Base-by-base conservation (phyloP, 192 early-diverging fungal genomes). In the Borealophlyctis nickersoniae region DNA sequence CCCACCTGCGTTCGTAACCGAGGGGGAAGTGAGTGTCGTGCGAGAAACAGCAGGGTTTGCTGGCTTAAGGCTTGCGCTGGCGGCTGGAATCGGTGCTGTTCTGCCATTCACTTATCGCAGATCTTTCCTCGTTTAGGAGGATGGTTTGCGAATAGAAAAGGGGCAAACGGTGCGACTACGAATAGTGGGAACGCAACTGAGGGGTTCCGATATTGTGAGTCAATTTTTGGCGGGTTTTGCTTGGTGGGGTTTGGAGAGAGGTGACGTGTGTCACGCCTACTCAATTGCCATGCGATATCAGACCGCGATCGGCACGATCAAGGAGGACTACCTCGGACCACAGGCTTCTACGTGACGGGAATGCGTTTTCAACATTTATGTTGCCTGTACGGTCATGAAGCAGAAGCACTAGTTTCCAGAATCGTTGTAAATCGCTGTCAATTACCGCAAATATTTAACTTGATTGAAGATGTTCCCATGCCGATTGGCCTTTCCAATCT, bases 301-400 rank as follows among this genome's bases (percentile, higher is more conserved):
- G 91, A 91, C 90, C 78, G 91, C 92, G 26, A 94, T 94, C 60
- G 94, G 94, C 24, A 95, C 93, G 3, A 95, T 98, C 74, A 97
- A 96, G 74, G 94, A 98, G 69, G 94, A 98, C 85, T 98, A 91
- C 60, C 72, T 97, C 52, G 92, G 93, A 1, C 76, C 77, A 36
- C 62, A 68, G 39, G 39, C 7, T 13, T 45, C 19, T 7, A 7
- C 39, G 19, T 45, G 39, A 45, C 19, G 19, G 39, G 39, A 19
- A 19, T 13, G 39, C 7, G 39, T 45, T 7, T 45, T n/a, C n/a
- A n/a, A n/a, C n/a, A n/a, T n/a, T n/a, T n/a, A n/a, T n/a, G n/a
- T n/a, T n/a, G n/a, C n/a, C n/a, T n/a, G n/a, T n/a, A n/a, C n/a
- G n/a, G n/a, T n/a, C n/a, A n/a, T n/a, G n/a, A n/a, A n/a, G n/a